Percentiles rank a stretch among this genome's conserved stretches.
These are phyloP conservation scores for Graphiopsis chlorocephala DNA, from an alignment of 2,329 filamentous ascomycete genomes.

Conservation along the genomic window DNA sequence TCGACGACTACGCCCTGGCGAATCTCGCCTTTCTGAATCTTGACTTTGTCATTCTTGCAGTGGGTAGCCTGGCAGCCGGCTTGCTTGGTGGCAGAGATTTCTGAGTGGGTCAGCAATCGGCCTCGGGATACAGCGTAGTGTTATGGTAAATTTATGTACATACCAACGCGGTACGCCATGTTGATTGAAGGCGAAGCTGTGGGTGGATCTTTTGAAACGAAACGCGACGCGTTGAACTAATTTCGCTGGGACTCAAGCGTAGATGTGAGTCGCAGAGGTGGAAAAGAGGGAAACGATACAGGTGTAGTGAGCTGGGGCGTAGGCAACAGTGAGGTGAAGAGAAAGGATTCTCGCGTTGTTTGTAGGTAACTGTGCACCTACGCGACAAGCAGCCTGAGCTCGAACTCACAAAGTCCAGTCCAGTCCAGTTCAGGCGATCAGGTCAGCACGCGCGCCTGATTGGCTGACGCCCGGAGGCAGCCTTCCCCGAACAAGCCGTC, in stretches of 20 bases:
- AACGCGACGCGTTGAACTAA: conserved; percentile 5
- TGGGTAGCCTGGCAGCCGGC: conserved; percentile 70
- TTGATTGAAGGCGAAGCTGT: conserved; percentile 3
- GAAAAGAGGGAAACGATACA: neutral
- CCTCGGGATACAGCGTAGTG: neutral
- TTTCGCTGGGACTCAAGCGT: no score
- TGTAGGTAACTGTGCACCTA: neutral
- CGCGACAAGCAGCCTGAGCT: neutral
- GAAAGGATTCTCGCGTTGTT: neutral
- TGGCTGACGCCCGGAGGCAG: neutral
- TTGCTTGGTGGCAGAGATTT: conserved; percentile 67
- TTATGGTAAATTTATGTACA: neutral
- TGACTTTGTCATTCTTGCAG: conserved; percentile 66
- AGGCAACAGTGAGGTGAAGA: neutral
- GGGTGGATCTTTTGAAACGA: neutral
- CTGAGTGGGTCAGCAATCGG: conserved; percentile 44
- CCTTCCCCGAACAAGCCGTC: neutral
- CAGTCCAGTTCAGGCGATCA: no score
- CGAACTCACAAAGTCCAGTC: neutral
- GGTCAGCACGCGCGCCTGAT: neutral
- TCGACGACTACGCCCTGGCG: conserved; percentile 73
- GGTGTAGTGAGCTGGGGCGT: neutral
- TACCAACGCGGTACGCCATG: conserved; percentile 31
- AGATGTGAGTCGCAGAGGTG: neutral
- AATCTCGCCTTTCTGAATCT: conserved; percentile 76